A percentile compares a stretch with the other conserved stretches of the same genome.
These are phyloP conservation scores for Cystobasidium onofrii DNA, from an alignment of 768 basidiomycete species.

Conservation along the genomic window DNA sequence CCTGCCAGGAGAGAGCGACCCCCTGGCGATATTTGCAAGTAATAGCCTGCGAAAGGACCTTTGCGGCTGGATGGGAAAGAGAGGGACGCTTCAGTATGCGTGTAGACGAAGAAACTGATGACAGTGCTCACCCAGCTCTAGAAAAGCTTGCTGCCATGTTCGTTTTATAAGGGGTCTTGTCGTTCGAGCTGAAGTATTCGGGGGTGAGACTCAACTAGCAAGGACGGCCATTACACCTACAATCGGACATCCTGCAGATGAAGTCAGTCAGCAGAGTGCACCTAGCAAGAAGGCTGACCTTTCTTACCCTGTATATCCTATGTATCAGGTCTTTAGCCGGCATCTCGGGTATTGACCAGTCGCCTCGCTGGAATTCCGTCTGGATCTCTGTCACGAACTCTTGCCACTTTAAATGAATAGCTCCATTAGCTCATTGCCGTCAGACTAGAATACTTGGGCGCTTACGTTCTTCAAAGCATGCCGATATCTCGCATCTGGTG, in stretches of 20 bases:
- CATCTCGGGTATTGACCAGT: conserved; percentile 73
- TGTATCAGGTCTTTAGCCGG: conserved; percentile 88
- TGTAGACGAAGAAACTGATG: neutral
- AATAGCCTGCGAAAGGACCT: conserved; percentile 37
- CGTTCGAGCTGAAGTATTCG: conserved; percentile 2
- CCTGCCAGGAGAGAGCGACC: conserved; percentile 56
- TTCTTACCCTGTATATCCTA: conserved; percentile 79
- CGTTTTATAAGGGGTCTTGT: conserved; percentile 77
- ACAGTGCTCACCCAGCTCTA: conserved; percentile 55
- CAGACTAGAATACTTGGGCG: too few species aligned
- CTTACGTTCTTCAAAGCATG: conserved; percentile 15
- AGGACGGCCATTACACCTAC: neutral
- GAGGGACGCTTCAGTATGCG: too few species aligned
- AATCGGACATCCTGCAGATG: conserved; percentile 12
- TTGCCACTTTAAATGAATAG: neutral
- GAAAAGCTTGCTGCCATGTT: conserved; percentile 75
- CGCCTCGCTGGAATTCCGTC: conserved; percentile 57
- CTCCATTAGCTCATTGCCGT: neutral
- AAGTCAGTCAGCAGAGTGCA: conserved; percentile 48
- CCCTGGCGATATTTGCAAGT: conserved; percentile 38
- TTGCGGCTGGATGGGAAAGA: conserved; percentile 36
- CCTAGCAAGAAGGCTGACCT: conserved; percentile 69
- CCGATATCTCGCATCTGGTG: conserved; percentile 27
- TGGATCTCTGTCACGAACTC: conserved; percentile 18
- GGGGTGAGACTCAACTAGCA: conserved; percentile 13